Evolutionary conservation across 495 filamentous ascomycete species (phyloP).

Genomic region (Xylaria grammica): DNA sequence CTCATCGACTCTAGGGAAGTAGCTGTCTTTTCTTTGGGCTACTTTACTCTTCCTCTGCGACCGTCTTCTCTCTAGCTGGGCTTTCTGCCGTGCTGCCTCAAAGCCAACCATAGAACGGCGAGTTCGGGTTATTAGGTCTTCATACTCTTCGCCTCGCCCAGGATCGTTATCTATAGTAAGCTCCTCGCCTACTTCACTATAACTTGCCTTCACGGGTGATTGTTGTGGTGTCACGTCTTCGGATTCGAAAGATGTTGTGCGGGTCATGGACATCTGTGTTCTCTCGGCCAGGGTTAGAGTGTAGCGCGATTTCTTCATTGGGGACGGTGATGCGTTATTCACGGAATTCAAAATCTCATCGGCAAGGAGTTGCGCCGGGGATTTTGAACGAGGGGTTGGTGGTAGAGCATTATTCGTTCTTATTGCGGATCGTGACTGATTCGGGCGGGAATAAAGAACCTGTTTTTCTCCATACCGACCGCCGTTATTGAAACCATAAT

Average conservation of each 20-base stretch:
- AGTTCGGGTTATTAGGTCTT: constrained; percentile 73
- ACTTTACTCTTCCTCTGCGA: constrained; percentile 52
- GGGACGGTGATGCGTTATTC: constrained; percentile 53
- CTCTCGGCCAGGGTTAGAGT: constrained; percentile 60
- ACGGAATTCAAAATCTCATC: constrained; percentile 64
- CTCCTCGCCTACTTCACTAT: constrained; percentile 4
- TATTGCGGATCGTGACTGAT: constrained; percentile 30
- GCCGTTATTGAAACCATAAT: not conserved
- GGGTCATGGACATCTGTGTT: constrained; percentile 56
- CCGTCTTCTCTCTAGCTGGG: constrained; percentile 62
- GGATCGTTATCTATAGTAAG: constrained; percentile 26
- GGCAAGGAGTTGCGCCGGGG: constrained; percentile 55
- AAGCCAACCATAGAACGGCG: constrained; percentile 79
- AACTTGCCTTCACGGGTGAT: constrained; percentile 30
- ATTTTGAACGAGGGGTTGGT: constrained; percentile 40
- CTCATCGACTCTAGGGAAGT: constrained; percentile 49
- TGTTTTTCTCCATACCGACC: not conserved
- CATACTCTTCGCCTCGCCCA: constrained; percentile 37
- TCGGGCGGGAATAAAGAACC: constrained; percentile 32
- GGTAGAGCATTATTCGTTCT: constrained; percentile 33
- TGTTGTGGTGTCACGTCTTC: constrained; percentile 36
- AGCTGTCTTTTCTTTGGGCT: constrained; percentile 36
- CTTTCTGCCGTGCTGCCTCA: constrained; percentile 55
- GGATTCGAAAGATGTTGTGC: constrained; percentile 41
- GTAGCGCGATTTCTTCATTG: constrained; percentile 57